These are phyloP conservation scores for Leptographium lundbergii DNA, from an alignment of 2,329 filamentous ascomycete species.

Conservation along the genomic window DNA sequence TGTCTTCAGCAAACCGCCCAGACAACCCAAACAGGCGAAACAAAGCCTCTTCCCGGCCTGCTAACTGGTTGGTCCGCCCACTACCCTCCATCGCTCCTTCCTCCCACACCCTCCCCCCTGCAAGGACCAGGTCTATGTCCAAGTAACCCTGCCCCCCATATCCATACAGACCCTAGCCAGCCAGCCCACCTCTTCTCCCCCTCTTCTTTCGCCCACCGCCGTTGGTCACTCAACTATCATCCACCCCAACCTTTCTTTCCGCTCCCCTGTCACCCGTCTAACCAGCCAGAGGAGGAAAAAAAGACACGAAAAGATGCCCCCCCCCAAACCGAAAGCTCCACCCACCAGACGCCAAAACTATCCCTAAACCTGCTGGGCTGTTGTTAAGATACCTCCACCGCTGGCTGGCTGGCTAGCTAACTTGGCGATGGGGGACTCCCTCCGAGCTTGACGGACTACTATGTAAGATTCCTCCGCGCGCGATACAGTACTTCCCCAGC, in stretches of 20 bases:
- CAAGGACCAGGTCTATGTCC: conserved; percentile 1
- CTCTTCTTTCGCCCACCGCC: neutral
- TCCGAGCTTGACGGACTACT: neutral
- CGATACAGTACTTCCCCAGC: neutral
- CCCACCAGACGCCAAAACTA: neutral
- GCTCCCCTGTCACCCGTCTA: neutral
- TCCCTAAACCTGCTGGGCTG: conserved; percentile 1
- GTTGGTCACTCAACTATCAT: neutral
- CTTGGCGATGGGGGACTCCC: neutral
- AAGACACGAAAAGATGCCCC: neutral
- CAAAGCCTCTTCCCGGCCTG: neutral
- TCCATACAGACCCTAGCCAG: neutral
- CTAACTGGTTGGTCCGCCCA: conserved; percentile 5
- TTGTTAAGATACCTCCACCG: neutral
- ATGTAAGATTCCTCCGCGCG: neutral
- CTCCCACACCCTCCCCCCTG: conserved; percentile 2
- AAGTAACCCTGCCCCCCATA: neutral
- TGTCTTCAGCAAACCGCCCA: neutral
- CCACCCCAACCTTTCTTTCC: conserved; percentile 7
- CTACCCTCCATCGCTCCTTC: conserved; percentile 3
- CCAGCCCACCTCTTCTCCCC: neutral
- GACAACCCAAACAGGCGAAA: too few species aligned
- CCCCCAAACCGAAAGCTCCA: neutral
- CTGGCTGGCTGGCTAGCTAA: neutral
- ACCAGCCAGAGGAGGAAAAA: conserved; percentile 1